Evolutionary conservation across 2,329 filamentous ascomycete species (phyloP).

Genomic region (Microthyrium microscopicum): DNA sequence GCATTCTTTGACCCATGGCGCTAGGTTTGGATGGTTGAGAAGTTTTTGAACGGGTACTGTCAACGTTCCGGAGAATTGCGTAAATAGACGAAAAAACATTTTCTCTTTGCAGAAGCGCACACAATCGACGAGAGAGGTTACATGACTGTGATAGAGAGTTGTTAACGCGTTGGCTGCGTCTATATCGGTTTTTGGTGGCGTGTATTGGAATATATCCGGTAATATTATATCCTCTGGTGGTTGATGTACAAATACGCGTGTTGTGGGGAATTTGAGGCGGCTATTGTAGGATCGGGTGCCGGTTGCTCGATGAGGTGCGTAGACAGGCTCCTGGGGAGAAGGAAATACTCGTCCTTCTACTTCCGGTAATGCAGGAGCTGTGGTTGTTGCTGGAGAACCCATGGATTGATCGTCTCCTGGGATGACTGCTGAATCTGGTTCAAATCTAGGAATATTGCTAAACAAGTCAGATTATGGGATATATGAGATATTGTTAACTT

Average conservation of each 20-base stretch:
- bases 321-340: slow-evolving; percentile 24
- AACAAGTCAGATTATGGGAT: neutral
- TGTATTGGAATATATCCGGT: slow-evolving; percentile 71
- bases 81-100: slow-evolving; percentile 88
- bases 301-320: slow-evolving; percentile 27
- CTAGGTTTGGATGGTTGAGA: slow-evolving; percentile 63
- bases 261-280: slow-evolving; percentile 18
- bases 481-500: neutral
- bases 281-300: slow-evolving; percentile 11
- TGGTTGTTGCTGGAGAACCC: neutral
- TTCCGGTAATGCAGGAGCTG: no score
- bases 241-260: slow-evolving; percentile 46
- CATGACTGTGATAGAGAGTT: slow-evolving; percentile 84
- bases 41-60: slow-evolving; percentile 94
- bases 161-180: slow-evolving; percentile 75
- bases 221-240: slow-evolving; percentile 47
- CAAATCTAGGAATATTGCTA: neutral
- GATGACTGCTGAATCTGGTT: neutral
- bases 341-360: no score
- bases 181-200: slow-evolving; percentile 65
- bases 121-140: slow-evolving; percentile 86
- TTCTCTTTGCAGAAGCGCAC: slow-evolving; percentile 95
- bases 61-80: slow-evolving; percentile 86
- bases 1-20: slow-evolving; percentile 87
- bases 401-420: neutral